A percentile compares a stretch with the other conserved stretches of the same genome.
These are phyloP conservation scores for Cichorium intybus DNA, from an alignment of 140 eudicot species.

Conservation along the genomic window DNA sequence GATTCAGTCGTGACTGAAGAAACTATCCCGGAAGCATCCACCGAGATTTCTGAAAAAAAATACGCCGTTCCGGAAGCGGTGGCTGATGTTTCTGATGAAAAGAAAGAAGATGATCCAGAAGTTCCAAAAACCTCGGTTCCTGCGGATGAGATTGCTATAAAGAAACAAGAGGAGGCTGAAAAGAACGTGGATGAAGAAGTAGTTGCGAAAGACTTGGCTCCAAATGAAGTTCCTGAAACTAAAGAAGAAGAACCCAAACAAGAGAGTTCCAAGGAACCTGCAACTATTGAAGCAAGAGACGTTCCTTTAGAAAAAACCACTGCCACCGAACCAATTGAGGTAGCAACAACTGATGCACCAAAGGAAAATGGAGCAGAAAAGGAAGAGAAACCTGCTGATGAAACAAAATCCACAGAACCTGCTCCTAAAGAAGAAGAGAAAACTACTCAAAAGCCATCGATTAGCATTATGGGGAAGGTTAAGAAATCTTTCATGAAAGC, in stretches of 20 bases:
- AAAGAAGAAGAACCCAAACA: conserved; percentile 19
- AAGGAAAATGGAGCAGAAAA: conserved; percentile 24
- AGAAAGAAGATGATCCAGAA: not conserved
- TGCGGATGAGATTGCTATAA: conserved; percentile 16
- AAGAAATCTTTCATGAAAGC: conserved; percentile 90
- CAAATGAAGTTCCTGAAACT: conserved; percentile 24
- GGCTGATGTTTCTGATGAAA: conserved; percentile 19
- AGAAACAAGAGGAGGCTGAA: conserved; percentile 10
- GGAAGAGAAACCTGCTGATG: conserved; percentile 32
- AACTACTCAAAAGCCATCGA: conserved; percentile 51
- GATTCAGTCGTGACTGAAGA: not conserved
- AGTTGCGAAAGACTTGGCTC: conserved; percentile 3
- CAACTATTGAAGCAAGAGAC: not conserved
- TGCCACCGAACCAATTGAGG: conserved; percentile 24
- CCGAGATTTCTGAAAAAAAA: not conserved
- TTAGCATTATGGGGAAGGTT: conserved; percentile 60
- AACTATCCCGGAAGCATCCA: not conserved
- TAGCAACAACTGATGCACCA: conserved; percentile 14
- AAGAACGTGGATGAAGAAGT: conserved; percentile 4
- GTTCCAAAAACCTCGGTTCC: conserved; percentile 1
- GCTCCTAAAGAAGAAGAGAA: conserved; percentile 56
- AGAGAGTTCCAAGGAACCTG: conserved; percentile 20
- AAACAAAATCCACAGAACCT: conserved; percentile 33
- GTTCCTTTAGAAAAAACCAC: conserved; percentile 14
- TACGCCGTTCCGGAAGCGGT: conserved; percentile 13